Conservation (phyloP, 306 rosid genomes). For the Sindora glabra region DNA sequence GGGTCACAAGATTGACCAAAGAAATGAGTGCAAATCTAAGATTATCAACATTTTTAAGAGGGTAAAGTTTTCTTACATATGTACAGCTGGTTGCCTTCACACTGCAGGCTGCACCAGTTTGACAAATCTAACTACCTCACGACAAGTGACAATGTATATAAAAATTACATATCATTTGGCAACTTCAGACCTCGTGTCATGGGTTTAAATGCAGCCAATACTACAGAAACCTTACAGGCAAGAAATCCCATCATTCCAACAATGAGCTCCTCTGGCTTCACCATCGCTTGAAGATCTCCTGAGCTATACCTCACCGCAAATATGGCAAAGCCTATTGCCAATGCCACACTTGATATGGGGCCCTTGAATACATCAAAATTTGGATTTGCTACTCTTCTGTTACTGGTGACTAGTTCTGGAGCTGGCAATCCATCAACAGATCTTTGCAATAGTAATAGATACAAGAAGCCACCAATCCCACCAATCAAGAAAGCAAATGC, state of each 20-base stretch:
- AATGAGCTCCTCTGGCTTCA: slow-evolving; percentile 58
- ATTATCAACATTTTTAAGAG: too few species aligned
- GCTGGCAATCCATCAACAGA: slow-evolving; percentile 76
- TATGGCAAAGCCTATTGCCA: slow-evolving; percentile 43
- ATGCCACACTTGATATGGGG: slow-evolving; percentile 45
- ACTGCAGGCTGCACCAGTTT: too few species aligned
- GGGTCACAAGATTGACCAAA: too few species aligned
- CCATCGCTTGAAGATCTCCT: slow-evolving; percentile 37
- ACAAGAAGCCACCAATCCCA: slow-evolving; percentile 76
- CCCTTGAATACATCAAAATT: slow-evolving; percentile 39
- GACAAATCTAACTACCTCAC: too few species aligned
- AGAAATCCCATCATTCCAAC: slow-evolving; percentile 83
- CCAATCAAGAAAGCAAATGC: slow-evolving; percentile 65
- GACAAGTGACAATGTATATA: too few species aligned
- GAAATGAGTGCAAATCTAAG: too few species aligned
- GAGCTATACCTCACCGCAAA: slow-evolving; percentile 36
- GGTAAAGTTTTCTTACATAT: too few species aligned
- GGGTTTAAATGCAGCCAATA: slow-evolving; percentile 79
- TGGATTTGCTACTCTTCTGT: slow-evolving; percentile 14
- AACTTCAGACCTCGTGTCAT: slow-evolving; percentile 29
- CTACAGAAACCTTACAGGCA: slow-evolving; percentile 67
- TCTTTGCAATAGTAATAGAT: slow-evolving; percentile 74
- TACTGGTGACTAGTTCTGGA: slow-evolving; percentile 30
- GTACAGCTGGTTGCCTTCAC: too few species aligned
- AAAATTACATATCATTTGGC: slow-evolving; percentile 27